phyloP scores from a whole-genome alignment of 176 grass and related monocot species.

The Lolium multiflorum region DNA sequence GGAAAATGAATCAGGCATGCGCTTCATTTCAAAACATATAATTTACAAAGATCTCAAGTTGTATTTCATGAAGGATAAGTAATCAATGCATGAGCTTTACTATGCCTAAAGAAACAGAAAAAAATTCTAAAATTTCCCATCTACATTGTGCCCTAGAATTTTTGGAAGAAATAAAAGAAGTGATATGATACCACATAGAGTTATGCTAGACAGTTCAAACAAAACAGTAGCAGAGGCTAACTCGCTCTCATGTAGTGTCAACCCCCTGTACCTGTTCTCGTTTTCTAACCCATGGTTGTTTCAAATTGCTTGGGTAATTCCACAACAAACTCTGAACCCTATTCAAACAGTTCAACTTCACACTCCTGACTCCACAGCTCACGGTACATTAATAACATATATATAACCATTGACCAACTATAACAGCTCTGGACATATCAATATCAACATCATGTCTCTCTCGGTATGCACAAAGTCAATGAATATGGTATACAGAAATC shows the following conservation, averaged over 20 bases:
- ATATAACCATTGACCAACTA: slow-evolving; percentile 18
- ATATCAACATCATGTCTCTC: slow-evolving; percentile 1
- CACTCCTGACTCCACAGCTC: not conserved
- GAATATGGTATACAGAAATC: not conserved
- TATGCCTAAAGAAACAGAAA: not conserved
- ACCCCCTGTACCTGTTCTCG: slow-evolving; percentile 13
- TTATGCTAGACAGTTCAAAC: slow-evolving; percentile 21
- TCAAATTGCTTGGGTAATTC: slow-evolving; percentile 27
- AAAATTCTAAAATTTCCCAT: slow-evolving; percentile 4
- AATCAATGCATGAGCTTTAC: not conserved
- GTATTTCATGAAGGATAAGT: slow-evolving; percentile 11
- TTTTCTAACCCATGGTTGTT: not conserved
- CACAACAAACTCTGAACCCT: not conserved
- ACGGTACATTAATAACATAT: not conserved
- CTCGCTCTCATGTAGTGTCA: not conserved
- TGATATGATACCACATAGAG: not conserved
- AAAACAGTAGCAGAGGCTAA: slow-evolving; percentile 10
- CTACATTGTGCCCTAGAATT: not conserved
- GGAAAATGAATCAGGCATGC: not conserved
- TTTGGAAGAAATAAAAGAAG: slow-evolving; percentile 14
- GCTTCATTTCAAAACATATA: slow-evolving; percentile 24
- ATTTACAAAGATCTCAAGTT: slow-evolving; percentile 42
- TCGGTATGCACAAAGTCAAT: slow-evolving; percentile 11
- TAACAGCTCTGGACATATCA: not conserved
- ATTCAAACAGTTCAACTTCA: slow-evolving; percentile 3